phyloP scores from a whole-genome alignment of 108 stramenopile genomes.

The Fragilariopsis cylindrus region DNA sequence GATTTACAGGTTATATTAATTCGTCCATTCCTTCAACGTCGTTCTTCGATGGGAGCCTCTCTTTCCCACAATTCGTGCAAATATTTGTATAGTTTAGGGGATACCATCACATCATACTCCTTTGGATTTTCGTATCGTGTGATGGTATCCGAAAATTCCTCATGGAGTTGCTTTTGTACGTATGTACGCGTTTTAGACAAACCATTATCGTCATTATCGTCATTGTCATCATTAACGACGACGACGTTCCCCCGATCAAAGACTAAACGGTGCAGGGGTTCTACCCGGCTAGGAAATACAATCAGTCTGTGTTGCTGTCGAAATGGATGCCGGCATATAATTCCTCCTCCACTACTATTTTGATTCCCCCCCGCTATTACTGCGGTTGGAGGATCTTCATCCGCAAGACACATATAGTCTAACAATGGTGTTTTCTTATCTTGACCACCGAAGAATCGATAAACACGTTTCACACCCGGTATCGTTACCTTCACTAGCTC shows the following conservation, averaged over 20 bases:
- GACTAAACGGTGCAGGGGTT: slow-evolving; percentile 77
- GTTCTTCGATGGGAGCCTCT: slow-evolving; percentile 41
- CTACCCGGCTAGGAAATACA: slow-evolving; percentile 82
- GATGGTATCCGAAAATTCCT: slow-evolving; percentile 71
- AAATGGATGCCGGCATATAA: slow-evolving; percentile 93
- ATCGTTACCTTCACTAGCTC: slow-evolving; percentile 89
- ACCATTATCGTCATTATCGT: background rate
- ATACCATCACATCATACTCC: slow-evolving; percentile 87
- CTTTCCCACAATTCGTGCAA: slow-evolving; percentile 91
- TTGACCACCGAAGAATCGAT: slow-evolving; percentile 81
- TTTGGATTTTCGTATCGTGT: slow-evolving; percentile 87
- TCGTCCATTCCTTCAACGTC: background rate
- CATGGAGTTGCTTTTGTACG: slow-evolving; percentile 57
- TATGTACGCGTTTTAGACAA: slow-evolving; percentile 42
- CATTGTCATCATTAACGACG: background rate
- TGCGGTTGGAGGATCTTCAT: slow-evolving; percentile 63
- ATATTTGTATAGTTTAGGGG: slow-evolving; percentile 69
- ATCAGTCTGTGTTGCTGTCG: slow-evolving; percentile 71
- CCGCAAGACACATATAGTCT: slow-evolving; percentile 77
- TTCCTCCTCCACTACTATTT: background rate
- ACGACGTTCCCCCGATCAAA: slow-evolving; percentile 73
- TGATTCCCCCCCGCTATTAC: slow-evolving; percentile 45
- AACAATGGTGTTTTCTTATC: slow-evolving; percentile 61
- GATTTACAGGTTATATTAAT: too few species aligned
- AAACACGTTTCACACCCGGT: slow-evolving; percentile 84